A percentile compares a stretch with the other conserved stretches of the same genome.
phyloP scores from a whole-genome alignment of 805 yeast genomes.

The Lachancea nothofagi region DNA sequence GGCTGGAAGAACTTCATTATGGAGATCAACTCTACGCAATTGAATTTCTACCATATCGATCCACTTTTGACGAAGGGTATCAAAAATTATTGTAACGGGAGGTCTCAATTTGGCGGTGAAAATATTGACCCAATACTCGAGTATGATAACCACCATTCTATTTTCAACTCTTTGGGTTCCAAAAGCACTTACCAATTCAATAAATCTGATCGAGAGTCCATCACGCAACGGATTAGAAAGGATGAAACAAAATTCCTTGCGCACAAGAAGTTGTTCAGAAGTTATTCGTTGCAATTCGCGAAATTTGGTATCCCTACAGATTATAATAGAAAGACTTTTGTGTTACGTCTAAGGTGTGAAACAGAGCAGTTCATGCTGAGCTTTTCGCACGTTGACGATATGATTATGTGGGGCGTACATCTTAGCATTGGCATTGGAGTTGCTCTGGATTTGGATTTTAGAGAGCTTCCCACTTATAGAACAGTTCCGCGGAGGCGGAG shows the following conservation, averaged over 20 bases:
- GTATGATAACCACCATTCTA: constrained; percentile 8
- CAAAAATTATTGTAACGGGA: constrained; percentile 28
- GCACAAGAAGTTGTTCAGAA: constrained; percentile 41
- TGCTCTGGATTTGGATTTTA: constrained; percentile 63
- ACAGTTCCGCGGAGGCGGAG: constrained; percentile 76
- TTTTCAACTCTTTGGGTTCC: constrained; percentile 15
- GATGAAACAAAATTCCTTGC: constrained; percentile 27
- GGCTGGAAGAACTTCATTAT: constrained; percentile 66
- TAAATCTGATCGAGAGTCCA: constrained; percentile 25
- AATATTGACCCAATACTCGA: constrained; percentile 13
- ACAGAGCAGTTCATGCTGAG: constrained; percentile 72
- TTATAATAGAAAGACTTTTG: constrained; percentile 63
- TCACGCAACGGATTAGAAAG: constrained; percentile 17
- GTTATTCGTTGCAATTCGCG: constrained; percentile 80
- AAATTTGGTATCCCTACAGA: constrained; percentile 82
- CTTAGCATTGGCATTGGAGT: constrained; percentile 73
- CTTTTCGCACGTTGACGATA: constrained; percentile 54
- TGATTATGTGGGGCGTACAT: constrained; percentile 75
- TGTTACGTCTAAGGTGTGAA: constrained; percentile 72
- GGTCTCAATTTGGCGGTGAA: constrained; percentile 11
- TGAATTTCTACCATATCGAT: constrained; percentile 56
- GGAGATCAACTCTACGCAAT: constrained; percentile 82
- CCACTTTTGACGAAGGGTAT: constrained; percentile 28
- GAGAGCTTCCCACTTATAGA: constrained; percentile 71
- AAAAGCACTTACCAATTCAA: constrained; percentile 24